Evolutionary conservation across 169 alveolate species (phyloP), one percentile per base, ranked within the genome.

Genomic region (Cryptosporidium canis): DNA sequence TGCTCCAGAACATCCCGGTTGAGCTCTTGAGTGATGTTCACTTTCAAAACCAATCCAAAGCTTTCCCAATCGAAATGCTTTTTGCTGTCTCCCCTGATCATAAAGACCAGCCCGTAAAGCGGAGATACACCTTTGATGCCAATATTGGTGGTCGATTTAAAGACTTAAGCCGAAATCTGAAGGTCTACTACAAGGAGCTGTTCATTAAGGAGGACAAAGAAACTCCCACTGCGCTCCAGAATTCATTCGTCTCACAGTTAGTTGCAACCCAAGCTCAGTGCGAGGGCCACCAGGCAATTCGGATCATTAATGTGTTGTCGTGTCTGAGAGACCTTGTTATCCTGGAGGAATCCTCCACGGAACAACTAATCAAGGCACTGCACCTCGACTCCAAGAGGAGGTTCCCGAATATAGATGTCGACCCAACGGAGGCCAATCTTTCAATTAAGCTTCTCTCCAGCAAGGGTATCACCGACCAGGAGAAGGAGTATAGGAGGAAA

Each of bases 361-460:
- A 77, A 77, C 65, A 55, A 24, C 31, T 77, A 24, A 37, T 77
- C 61, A 55, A 51, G n/a, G 53, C 87, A 0, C 27, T 77, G 37
- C 51, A 43, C n/a, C 14, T 77, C 14, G 72, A 77, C 31, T 77
- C 87, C 24, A 55, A 77, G 29, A 77, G 41, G 29, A 77, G 16
- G 27, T 63, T 56, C 8, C 87, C 87, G 11, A 77, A 77, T 55
- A 61, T 77, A 56, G 87, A 61, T 77, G 72, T 77, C 24, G 87
- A 77, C 61, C 87, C 87, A 41, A 77, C 87, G 2, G 87, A 77
- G 41, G 56, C 55, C 18, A 77, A 77, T 58, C 66, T 77, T 55
- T 58, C 87, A 9, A 55, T 77, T 41, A 77, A 77, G 43, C 61
- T 70, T 48, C 4, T 77, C 33, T 24, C 11, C 33, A 35, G 41